These are phyloP conservation scores for Casaregolazyma lundiana DNA, from an alignment of 1,139 yeast species.

Conservation along the genomic window DNA sequence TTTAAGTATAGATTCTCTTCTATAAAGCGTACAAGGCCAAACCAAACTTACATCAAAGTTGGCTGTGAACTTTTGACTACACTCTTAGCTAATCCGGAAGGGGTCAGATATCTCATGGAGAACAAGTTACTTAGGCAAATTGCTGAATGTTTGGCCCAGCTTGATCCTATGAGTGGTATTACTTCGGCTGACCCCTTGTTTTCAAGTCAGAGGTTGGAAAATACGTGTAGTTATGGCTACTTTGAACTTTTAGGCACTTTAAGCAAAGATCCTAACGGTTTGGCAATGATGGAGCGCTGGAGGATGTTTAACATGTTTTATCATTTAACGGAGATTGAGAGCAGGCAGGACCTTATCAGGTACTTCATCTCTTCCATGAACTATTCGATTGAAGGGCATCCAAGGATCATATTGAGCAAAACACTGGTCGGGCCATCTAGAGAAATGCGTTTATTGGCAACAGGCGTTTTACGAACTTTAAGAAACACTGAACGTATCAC, in stretches of 20 bases:
- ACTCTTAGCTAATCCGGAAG: constrained; percentile 59
- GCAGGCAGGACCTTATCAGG: constrained; percentile 56
- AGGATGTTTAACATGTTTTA: constrained; percentile 76
- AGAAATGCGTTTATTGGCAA: constrained; percentile 52
- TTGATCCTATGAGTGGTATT: constrained; percentile 76
- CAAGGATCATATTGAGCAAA: constrained; percentile 61
- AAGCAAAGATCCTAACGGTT: constrained; percentile 56
- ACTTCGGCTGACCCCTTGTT: constrained; percentile 71
- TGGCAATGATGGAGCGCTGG: constrained; percentile 71
- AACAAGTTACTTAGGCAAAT: constrained; percentile 81
- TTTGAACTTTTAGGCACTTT: constrained; percentile 72
- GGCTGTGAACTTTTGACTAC: constrained; percentile 72
- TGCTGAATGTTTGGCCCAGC: constrained; percentile 82
- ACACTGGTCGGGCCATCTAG: constrained; percentile 55
- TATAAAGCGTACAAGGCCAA: constrained; percentile 46
- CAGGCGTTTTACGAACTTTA: constrained; percentile 48
- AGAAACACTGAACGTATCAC: constrained; percentile 28
- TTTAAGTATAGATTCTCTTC: constrained; percentile 80
- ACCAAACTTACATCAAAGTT: constrained; percentile 55
- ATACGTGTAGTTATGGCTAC: constrained; percentile 72
- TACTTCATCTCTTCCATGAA: constrained; percentile 59
- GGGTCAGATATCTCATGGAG: constrained; percentile 61
- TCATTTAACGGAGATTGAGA: constrained; percentile 56
- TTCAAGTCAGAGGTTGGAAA: constrained; percentile 53
- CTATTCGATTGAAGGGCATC: constrained; percentile 59